These are phyloP conservation scores for Aspergillus persii DNA, from an alignment of 2,329 filamentous ascomycete species.

Conservation along the genomic window DNA sequence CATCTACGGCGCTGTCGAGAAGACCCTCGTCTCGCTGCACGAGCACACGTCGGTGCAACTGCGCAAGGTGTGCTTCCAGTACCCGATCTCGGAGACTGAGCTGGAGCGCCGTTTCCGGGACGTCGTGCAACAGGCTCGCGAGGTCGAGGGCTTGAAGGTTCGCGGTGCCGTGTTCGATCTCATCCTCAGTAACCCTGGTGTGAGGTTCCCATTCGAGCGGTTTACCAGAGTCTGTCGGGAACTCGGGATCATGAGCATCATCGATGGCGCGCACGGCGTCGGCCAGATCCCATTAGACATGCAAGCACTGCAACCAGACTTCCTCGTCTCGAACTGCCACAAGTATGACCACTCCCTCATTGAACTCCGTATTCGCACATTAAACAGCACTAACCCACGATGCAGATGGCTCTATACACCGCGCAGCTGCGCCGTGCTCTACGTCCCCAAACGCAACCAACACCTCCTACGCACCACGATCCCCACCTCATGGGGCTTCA, in stretches of 20 bases:
- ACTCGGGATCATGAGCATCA: constrained; percentile 65
- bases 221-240: constrained; percentile 64
- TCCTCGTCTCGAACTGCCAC: constrained; percentile 82
- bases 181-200: constrained; percentile 73
- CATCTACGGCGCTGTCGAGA: constrained; percentile 72
- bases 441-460: constrained; percentile 76
- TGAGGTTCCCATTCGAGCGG: constrained; percentile 73
- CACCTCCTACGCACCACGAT: constrained; percentile 69
- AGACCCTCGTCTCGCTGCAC: background rate
- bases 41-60: constrained; percentile 30
- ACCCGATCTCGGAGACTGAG: constrained; percentile 68
- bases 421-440: constrained; percentile 75
- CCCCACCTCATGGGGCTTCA: constrained; percentile 78
- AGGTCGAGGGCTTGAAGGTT: background rate
- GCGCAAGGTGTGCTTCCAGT: constrained; percentile 59
- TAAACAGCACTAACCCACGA: background rate
- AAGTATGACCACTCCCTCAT: constrained; percentile 46
- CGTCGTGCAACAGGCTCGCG: constrained; percentile 48
- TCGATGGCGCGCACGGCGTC: constrained; percentile 83
- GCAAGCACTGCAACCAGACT: constrained; percentile 68
- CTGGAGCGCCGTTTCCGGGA: constrained; percentile 61
- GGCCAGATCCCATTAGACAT: constrained; percentile 76
- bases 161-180: constrained; percentile 72
- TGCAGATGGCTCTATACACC: constrained; percentile 73
- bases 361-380: background rate